Conservation (phyloP, 1,139 yeast genomes). For the Kluyveromyces sp. region DNA sequence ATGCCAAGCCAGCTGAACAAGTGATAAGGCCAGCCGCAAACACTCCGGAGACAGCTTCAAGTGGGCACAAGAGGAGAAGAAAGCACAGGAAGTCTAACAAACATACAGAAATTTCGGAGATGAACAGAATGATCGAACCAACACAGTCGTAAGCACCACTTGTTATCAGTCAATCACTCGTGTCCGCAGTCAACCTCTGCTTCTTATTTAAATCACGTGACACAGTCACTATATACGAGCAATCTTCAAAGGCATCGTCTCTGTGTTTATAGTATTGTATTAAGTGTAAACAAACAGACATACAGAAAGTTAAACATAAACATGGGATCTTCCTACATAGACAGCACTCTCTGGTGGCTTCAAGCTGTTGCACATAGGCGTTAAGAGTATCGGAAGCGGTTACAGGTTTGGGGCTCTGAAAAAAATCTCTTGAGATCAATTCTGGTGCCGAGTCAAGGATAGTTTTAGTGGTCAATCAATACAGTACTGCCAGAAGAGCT, state of each 20-base stretch:
- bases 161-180: too few relatives aligned
- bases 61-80: constrained; percentile 20
- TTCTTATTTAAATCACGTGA: neutral
- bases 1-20: neutral
- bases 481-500: too few relatives aligned
- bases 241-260: neutral
- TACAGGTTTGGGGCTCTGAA: too few relatives aligned
- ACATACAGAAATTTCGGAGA: neutral
- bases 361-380: too few relatives aligned
- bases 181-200: too few relatives aligned
- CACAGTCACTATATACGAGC: neutral
- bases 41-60: neutral
- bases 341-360: too few relatives aligned
- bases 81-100: constrained; percentile 14
- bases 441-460: too few relatives aligned
- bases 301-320: neutral
- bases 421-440: too few relatives aligned
- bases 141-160: constrained; percentile 1
- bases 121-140: neutral
- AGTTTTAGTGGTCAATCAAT: neutral
- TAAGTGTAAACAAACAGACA: neutral
- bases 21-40: constrained; percentile 1
- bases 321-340: too few relatives aligned
- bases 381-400: too few relatives aligned
- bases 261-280: neutral